phyloP scores from a whole-genome alignment of 108 stramenopile species.

The Cylindrotheca closterium region DNA sequence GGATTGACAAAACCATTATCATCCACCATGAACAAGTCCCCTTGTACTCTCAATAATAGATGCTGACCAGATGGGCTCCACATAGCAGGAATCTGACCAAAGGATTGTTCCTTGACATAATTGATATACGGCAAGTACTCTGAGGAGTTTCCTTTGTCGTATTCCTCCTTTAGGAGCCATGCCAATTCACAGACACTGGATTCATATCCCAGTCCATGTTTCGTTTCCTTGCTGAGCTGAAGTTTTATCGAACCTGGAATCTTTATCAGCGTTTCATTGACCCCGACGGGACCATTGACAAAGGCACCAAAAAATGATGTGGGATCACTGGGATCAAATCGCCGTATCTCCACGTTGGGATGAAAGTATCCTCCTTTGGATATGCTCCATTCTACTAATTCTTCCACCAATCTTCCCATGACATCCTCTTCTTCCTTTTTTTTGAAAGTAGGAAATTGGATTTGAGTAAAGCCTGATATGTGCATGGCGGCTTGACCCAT shows the following conservation, averaged over 20 bases:
- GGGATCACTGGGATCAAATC: conserved; percentile 8
- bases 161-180: neutral
- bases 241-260: conserved; percentile 6
- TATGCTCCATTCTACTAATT: conserved; percentile 10
- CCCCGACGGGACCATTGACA: conserved; percentile 14
- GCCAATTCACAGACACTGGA: conserved; percentile 5
- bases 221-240: neutral
- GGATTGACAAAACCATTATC: no score
- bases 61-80: conserved; percentile 42
- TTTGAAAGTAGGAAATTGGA: no score
- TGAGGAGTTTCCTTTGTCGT: conserved; percentile 30
- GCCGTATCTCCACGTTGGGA: conserved; percentile 13
- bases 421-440: neutral
- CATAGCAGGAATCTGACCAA: conserved; percentile 32
- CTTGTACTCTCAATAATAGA: no score
- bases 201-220: neutral
- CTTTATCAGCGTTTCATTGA: conserved; percentile 11
- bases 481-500: no score
- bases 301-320: conserved; percentile 19
- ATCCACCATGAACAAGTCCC: no score
- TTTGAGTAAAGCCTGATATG: no score
- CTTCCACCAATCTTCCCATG: neutral
- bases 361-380: conserved; percentile 24
- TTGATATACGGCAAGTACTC: conserved; percentile 47
- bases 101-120: conserved; percentile 45